Conservation (phyloP, 1,284 basidiomycete species). For the Sporisorium iseilematis-ciliati region DNA sequence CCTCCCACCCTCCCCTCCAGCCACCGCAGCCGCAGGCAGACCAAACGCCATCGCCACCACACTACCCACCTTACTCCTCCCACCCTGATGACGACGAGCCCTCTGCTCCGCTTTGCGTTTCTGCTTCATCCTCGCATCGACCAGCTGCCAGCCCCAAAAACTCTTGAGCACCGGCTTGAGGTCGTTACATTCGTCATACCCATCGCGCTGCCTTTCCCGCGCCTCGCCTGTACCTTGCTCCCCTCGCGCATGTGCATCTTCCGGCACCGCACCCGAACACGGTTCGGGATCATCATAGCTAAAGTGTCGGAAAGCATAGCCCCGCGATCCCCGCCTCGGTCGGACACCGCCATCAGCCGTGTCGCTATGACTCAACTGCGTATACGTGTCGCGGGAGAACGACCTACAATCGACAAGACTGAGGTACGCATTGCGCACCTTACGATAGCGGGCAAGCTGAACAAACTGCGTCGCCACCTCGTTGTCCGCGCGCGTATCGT, state of each 20-base stretch:
- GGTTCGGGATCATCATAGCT: constrained; percentile 50
- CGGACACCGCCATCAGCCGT: constrained; percentile 27
- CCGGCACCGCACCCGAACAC: neutral
- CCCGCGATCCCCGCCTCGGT: constrained; percentile 35
- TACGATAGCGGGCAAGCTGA: constrained; percentile 41
- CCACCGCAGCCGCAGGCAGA: constrained; percentile 3
- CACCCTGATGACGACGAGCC: constrained; percentile 16
- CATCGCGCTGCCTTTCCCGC: constrained; percentile 6
- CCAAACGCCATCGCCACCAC: constrained; percentile 46
- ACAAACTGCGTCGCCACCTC: constrained; percentile 51
- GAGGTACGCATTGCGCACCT: constrained; percentile 49
- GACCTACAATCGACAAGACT: constrained; percentile 57
- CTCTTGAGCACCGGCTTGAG: constrained; percentile 51
- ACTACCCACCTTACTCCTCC: constrained; percentile 20
- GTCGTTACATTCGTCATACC: constrained; percentile 55
- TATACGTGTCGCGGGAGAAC: constrained; percentile 39
- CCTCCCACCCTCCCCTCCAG: neutral
- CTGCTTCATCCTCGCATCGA: constrained; percentile 44
- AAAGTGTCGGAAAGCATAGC: constrained; percentile 38
- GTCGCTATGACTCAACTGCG: constrained; percentile 32
- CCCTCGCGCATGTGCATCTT: neutral
- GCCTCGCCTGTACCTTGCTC: neutral
- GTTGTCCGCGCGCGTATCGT: constrained; percentile 56
- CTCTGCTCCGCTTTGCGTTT: constrained; percentile 40
- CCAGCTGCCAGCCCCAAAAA: constrained; percentile 59